Conservation (phyloP, 768 basidiomycete species). For the Rhodotorula kratochvilovae region DNA sequence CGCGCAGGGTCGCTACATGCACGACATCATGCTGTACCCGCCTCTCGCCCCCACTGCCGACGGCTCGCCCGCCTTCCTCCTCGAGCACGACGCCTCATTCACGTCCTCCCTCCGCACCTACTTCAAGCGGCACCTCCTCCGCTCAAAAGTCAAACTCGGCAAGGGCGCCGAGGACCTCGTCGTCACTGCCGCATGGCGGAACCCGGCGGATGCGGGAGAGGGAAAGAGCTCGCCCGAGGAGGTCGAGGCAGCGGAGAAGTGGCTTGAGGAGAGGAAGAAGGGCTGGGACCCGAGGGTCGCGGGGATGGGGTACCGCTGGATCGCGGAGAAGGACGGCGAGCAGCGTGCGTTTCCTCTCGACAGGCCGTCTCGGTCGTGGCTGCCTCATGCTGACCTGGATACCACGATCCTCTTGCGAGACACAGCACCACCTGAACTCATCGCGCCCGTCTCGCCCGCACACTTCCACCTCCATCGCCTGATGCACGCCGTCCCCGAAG, state of each 20-base stretch:
- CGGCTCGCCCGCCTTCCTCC: conserved; percentile 31
- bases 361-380: no score
- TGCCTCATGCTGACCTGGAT: background rate
- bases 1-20: conserved; percentile 74
- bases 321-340: conserved; percentile 51
- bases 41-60: conserved; percentile 55
- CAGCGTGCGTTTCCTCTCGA: conserved; percentile 59
- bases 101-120: conserved; percentile 59
- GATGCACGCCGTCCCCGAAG: conserved; percentile 80
- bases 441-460: conserved; percentile 8
- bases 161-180: conserved; percentile 73
- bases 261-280: conserved; percentile 8
- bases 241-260: conserved; percentile 24
- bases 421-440: conserved; percentile 24
- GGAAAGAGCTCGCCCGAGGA: conserved; percentile 45
- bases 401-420: no score
- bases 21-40: conserved; percentile 81
- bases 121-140: conserved; percentile 77
- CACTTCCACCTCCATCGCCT: conserved; percentile 72
- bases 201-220: conserved; percentile 1
- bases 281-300: conserved; percentile 16
- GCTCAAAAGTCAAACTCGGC: conserved; percentile 75
- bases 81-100: conserved; percentile 36
- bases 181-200: conserved; percentile 71
- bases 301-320: conserved; percentile 30